phyloP scores from a whole-genome alignment of 1,284 basidiomycete species.

The Apiotrichum gamsii region DNA sequence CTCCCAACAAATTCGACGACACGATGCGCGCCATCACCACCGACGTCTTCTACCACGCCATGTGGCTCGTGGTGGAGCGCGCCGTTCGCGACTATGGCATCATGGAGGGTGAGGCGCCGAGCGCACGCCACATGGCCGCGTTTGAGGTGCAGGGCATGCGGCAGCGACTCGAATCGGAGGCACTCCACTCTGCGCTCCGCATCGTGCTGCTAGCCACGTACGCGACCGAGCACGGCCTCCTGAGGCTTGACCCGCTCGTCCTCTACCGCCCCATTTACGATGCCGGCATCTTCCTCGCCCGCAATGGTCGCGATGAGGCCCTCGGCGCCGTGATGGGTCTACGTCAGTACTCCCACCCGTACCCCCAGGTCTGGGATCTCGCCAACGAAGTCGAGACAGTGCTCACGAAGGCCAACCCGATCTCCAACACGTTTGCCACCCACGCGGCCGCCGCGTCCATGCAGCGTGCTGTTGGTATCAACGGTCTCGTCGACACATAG shows the following conservation, averaged over 20 bases:
- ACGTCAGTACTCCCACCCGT: slow-evolving; percentile 64
- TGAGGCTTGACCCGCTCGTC: slow-evolving; percentile 56
- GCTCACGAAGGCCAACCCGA: slow-evolving; percentile 2
- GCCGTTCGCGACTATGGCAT: slow-evolving; percentile 73
- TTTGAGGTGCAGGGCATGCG: slow-evolving; percentile 59
- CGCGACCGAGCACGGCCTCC: slow-evolving; percentile 71
- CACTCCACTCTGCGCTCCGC: slow-evolving; percentile 72
- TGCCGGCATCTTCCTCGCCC: slow-evolving; percentile 72
- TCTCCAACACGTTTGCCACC: no score
- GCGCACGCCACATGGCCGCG: slow-evolving; percentile 6
- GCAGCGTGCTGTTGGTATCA: no score
- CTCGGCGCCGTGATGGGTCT: slow-evolving; percentile 73
- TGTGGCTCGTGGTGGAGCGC: slow-evolving; percentile 56
- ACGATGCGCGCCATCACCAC: slow-evolving; percentile 68
- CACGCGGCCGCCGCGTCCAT: no score
- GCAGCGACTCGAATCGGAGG: slow-evolving; percentile 68
- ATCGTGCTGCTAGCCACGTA: slow-evolving; percentile 71
- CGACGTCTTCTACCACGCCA: slow-evolving; percentile 81
- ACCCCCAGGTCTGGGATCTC: slow-evolving; percentile 72
- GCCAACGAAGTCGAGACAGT: slow-evolving; percentile 53
- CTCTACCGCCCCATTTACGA: slow-evolving; percentile 78
- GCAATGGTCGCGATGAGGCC: slow-evolving; percentile 72
- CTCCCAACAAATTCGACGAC: slow-evolving; percentile 63
- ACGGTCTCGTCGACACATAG: no score
- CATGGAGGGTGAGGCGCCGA: slow-evolving; percentile 50